Conservation (phyloP, 768 basidiomycete genomes). For the Clavulina sp. region DNA sequence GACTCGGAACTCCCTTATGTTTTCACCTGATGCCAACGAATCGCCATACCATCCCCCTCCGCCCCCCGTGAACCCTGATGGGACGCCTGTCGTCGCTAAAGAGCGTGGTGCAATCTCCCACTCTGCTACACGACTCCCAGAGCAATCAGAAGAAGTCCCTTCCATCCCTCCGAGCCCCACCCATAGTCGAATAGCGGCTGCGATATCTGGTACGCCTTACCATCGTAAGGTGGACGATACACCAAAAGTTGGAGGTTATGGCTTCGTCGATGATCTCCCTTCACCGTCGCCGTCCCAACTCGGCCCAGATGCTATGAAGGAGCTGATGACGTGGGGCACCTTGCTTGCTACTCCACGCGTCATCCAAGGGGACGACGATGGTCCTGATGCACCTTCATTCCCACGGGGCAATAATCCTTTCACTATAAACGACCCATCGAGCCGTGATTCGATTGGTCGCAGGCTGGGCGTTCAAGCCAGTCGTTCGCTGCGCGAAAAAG, state of each 20-base stretch:
- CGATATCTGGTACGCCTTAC: conserved; percentile 88
- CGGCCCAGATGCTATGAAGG: conserved; percentile 66
- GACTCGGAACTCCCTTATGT: conserved; percentile 93
- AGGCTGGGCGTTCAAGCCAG: conserved; percentile 68
- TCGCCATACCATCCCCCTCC: conserved; percentile 48
- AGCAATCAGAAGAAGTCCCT: conserved; percentile 36
- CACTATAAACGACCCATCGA: conserved; percentile 56
- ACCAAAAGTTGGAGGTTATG: conserved; percentile 33
- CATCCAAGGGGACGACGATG: conserved; percentile 38
- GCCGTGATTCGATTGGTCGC: conserved; percentile 65
- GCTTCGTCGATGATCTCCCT: conserved; percentile 70
- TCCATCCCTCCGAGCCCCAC: conserved; percentile 77
- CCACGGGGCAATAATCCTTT: conserved; percentile 45
- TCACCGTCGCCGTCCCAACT: conserved; percentile 73
- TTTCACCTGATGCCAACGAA: conserved; percentile 77
- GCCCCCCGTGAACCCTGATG: too few species aligned
- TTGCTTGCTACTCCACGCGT: conserved; percentile 82
- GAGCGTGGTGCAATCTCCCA: conserved; percentile 41
- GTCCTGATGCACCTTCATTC: conserved; percentile 15
- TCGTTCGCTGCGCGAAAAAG: conserved; percentile 63
- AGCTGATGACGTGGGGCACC: conserved; percentile 97
- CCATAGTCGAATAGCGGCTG: conserved; percentile 76
- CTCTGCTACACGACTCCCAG: conserved; percentile 61
- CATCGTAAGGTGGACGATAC: conserved; percentile 19
- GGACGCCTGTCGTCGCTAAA: conserved; percentile 14